Conservation (phyloP, 148 eudicot species). For the Chenopodium quinoa region DNA sequence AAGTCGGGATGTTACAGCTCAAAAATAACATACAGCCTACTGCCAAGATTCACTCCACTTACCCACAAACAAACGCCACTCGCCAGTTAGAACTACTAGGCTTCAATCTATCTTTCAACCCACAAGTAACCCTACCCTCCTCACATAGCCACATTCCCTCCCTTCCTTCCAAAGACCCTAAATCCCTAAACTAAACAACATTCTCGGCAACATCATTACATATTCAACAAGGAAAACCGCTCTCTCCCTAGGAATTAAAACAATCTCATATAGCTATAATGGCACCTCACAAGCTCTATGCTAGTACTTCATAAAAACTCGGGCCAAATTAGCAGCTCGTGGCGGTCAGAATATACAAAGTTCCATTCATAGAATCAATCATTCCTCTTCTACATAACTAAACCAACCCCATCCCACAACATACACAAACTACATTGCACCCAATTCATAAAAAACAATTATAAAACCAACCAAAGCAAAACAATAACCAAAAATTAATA, state of each 20-base stretch:
- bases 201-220: not conserved
- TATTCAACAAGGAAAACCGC: not conserved
- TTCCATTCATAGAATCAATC: not conserved
- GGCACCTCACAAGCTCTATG: not conserved
- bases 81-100: not conserved
- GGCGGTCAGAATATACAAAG: not conserved
- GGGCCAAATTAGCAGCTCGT: not conserved
- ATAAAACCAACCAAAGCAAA: not conserved
- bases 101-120: slow-evolving; percentile 8
- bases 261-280: not conserved
- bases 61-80: not conserved
- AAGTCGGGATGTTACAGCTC: not conserved
- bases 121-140: not conserved
- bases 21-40: not conserved
- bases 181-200: not conserved
- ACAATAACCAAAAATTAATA: not conserved
- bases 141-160: not conserved
- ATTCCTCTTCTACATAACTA: not conserved
- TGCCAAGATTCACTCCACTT: not conserved
- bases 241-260: not conserved
- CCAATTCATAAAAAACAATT: not conserved
- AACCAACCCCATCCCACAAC: not conserved
- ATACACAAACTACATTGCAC: slow-evolving; percentile 11
- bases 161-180: not conserved
- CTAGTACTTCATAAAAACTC: too few species aligned